These are phyloP conservation scores for Scheffersomyces quercinus DNA, from an alignment of 1,139 yeast species.

Conservation along the genomic window DNA sequence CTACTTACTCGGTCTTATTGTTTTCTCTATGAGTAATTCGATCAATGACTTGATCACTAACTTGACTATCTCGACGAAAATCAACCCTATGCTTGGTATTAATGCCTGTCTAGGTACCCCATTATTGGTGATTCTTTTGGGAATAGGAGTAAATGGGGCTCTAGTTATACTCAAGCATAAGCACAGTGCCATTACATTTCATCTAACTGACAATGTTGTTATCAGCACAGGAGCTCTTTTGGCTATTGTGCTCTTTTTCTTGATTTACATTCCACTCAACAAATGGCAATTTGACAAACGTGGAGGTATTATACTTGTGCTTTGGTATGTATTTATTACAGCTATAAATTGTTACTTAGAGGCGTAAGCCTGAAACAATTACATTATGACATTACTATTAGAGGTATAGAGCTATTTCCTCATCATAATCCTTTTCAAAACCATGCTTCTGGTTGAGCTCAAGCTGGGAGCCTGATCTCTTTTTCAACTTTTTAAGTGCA, in stretches of 20 bases:
- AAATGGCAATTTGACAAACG: conserved; percentile 36
- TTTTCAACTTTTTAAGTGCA: conserved; percentile 6
- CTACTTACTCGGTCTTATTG: conserved; percentile 39
- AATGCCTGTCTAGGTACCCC: conserved; percentile 48
- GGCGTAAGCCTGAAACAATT: neutral
- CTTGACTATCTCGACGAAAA: conserved; percentile 33
- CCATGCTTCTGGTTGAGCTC: neutral
- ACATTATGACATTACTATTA: neutral
- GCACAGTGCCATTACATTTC: conserved; percentile 22
- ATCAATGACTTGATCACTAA: conserved; percentile 45
- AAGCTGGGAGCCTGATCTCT: neutral
- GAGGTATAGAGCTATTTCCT: conserved; percentile 1
- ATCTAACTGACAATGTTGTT: conserved; percentile 24
- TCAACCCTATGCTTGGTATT: conserved; percentile 39
- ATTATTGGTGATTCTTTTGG: conserved; percentile 36
- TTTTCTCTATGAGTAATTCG: conserved; percentile 43
- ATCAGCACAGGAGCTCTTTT: conserved; percentile 30
- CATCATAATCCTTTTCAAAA: conserved; percentile 4
- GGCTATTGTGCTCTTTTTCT: conserved; percentile 21
- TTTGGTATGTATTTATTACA: conserved; percentile 11
- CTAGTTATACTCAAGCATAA: conserved; percentile 14
- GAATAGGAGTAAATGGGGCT: conserved; percentile 41
- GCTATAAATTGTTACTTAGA: conserved; percentile 9
- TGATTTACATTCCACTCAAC: conserved; percentile 33
- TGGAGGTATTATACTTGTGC: conserved; percentile 23